These are phyloP conservation scores for Fonsecaea monophora DNA, from an alignment of 2,329 filamentous ascomycete species.

Conservation along the genomic window DNA sequence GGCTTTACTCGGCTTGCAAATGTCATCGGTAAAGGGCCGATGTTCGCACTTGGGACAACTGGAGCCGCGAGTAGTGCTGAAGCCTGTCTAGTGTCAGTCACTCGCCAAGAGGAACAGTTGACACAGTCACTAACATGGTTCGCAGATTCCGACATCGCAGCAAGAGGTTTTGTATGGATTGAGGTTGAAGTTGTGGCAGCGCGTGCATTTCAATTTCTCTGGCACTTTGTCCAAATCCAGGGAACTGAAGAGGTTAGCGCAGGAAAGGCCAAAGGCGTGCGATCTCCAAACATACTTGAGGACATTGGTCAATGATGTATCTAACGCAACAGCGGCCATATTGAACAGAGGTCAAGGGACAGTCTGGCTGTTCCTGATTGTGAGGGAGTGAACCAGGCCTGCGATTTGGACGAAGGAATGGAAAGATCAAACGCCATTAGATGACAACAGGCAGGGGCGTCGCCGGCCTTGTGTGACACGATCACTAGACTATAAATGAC, in stretches of 20 bases:
- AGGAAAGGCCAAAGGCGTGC: background rate
- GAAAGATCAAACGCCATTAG: conserved; percentile 28
- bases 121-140: conserved; percentile 70
- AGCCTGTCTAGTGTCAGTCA: conserved; percentile 32
- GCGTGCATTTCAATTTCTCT: conserved; percentile 93
- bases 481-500: background rate
- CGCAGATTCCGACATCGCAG: conserved; percentile 94
- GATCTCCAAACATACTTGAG: conserved; percentile 37
- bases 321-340: conserved; percentile 33
- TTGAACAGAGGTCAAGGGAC: background rate
- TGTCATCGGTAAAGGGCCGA: conserved; percentile 80
- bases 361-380: background rate
- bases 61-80: conserved; percentile 65
- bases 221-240: conserved; percentile 84
- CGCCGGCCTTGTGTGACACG: background rate
- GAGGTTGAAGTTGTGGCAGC: conserved; percentile 87
- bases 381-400: background rate
- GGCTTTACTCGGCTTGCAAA: conserved; percentile 87
- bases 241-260: conserved; percentile 60
- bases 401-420: conserved; percentile 15
- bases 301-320: conserved; percentile 38
- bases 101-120: conserved; percentile 8
- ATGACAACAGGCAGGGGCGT: conserved; percentile 4
- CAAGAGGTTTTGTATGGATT: conserved; percentile 92
- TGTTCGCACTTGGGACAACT: conserved; percentile 95